Conservation (phyloP, 148 eudicot genomes). For the Cornus controversa region DNA sequence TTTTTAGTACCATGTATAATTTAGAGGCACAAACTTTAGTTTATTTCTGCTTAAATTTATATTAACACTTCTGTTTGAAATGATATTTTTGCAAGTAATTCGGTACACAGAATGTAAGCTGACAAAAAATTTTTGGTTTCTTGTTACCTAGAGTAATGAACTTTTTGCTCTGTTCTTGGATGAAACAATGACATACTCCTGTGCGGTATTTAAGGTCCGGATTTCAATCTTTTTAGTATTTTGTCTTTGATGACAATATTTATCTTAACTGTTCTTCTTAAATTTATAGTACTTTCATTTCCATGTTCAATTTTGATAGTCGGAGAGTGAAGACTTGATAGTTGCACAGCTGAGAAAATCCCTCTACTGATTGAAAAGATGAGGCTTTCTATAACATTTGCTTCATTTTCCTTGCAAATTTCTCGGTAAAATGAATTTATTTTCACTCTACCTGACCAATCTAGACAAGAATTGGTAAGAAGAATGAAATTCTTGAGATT, state of each 20-base stretch:
- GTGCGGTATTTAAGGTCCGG: slow-evolving; percentile 84
- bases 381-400: background rate
- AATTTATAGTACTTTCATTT: background rate
- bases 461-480: slow-evolving; percentile 68
- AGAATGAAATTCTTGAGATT: slow-evolving; percentile 80
- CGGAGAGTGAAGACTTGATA: slow-evolving; percentile 69
- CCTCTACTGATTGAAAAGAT: slow-evolving; percentile 64
- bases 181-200: slow-evolving; percentile 95
- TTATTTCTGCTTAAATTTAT: too few relatives aligned
- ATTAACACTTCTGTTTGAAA: too few relatives aligned
- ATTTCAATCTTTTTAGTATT: background rate
- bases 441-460: background rate
- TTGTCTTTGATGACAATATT: background rate
- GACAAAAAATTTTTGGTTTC: slow-evolving; percentile 2
- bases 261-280: background rate
- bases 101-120: background rate
- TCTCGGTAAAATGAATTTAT: background rate
- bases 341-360: slow-evolving; percentile 77
- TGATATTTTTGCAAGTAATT: background rate
- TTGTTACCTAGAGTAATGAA: slow-evolving; percentile 69
- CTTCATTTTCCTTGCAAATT: background rate
- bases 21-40: too few relatives aligned
- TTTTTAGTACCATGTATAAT: too few relatives aligned
- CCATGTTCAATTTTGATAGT: slow-evolving; percentile 30
- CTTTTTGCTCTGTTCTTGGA: slow-evolving; percentile 94